Conservation (phyloP, 2,329 filamentous ascomycete genomes). For the Polychaeton citri region DNA sequence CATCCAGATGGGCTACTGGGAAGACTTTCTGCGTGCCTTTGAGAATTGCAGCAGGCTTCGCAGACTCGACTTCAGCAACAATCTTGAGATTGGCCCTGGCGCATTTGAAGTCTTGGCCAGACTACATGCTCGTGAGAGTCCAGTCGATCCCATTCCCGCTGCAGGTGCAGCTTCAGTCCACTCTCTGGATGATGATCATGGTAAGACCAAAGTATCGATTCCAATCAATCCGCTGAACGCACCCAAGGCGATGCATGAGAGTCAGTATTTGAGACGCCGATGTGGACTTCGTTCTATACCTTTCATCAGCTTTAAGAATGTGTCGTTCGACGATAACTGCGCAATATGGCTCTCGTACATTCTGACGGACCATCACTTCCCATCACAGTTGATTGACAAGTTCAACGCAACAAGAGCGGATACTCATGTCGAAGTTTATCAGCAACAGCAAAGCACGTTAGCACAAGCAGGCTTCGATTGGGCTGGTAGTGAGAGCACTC, state of each 20-base stretch:
- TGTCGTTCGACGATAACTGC: slow-evolving; percentile 23
- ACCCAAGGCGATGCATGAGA: not conserved
- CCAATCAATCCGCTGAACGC: too few species aligned
- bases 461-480: too few species aligned
- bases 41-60: slow-evolving; percentile 28
- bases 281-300: slow-evolving; percentile 27
- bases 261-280: slow-evolving; percentile 10
- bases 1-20: slow-evolving; percentile 28
- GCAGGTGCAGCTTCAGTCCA: too few species aligned
- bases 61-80: slow-evolving; percentile 33
- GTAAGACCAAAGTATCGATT: not conserved
- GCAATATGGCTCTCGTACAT: slow-evolving; percentile 29
- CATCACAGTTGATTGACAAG: slow-evolving; percentile 21
- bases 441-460: slow-evolving; percentile 14
- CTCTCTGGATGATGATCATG: not conserved
- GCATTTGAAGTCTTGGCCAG: slow-evolving; percentile 34
- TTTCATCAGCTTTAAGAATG: slow-evolving; percentile 24
- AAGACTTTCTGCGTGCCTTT: slow-evolving; percentile 31
- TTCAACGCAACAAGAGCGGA: slow-evolving; percentile 19
- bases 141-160: slow-evolving; percentile 19
- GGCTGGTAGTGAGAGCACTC: too few species aligned
- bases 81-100: slow-evolving; percentile 27
- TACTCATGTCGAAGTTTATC: slow-evolving; percentile 17
- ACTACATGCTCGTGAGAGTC: slow-evolving; percentile 27
- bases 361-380: slow-evolving; percentile 25